Conservation (phyloP, 495 filamentous ascomycete genomes). For the Clohesyomyces aquaticus region DNA sequence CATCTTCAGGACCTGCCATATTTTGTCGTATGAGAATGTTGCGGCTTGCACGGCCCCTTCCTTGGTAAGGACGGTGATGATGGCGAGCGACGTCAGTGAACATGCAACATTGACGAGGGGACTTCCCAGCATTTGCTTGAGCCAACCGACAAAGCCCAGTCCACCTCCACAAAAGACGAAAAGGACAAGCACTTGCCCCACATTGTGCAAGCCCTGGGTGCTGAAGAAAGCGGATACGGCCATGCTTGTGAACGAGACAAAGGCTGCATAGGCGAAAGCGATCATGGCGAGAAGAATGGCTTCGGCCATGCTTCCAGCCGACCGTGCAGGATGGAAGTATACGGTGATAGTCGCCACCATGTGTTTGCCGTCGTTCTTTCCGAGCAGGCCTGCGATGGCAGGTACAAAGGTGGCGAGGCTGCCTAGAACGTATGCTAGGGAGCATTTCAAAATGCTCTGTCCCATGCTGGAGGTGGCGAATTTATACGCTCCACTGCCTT, state of each 20-base stretch:
- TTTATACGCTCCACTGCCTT: slow-evolving; percentile 32
- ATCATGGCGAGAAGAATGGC: slow-evolving; percentile 80
- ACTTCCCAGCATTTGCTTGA: slow-evolving; percentile 82
- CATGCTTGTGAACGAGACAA: slow-evolving; percentile 86
- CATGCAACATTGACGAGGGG: slow-evolving; percentile 90
- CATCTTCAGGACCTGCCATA: slow-evolving; percentile 88
- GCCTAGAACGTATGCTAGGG: slow-evolving; percentile 85
- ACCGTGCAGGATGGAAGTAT: slow-evolving; percentile 95
- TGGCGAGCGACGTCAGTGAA: slow-evolving; percentile 85
- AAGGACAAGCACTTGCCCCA: slow-evolving; percentile 82
- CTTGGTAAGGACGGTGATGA: slow-evolving; percentile 90
- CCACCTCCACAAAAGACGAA: slow-evolving; percentile 88
- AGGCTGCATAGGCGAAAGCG: slow-evolving; percentile 80
- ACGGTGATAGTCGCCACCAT: slow-evolving; percentile 91
- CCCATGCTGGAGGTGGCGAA: slow-evolving; percentile 63
- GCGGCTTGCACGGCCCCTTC: slow-evolving; percentile 84
- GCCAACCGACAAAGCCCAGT: slow-evolving; percentile 88
- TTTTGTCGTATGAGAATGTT: slow-evolving; percentile 78
- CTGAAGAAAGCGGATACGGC: slow-evolving; percentile 77
- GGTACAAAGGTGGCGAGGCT: slow-evolving; percentile 86
- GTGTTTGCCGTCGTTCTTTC: slow-evolving; percentile 92
- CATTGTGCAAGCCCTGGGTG: slow-evolving; percentile 61
- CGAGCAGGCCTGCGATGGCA: slow-evolving; percentile 70
- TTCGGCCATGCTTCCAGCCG: slow-evolving; percentile 87
- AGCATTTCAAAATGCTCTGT: slow-evolving; percentile 85